Percentiles rank a stretch among this genome's conserved stretches.
Evolutionary conservation across 1,284 basidiomycete genomes (phyloP).

Genomic region (Abortiporus biennis): DNA sequence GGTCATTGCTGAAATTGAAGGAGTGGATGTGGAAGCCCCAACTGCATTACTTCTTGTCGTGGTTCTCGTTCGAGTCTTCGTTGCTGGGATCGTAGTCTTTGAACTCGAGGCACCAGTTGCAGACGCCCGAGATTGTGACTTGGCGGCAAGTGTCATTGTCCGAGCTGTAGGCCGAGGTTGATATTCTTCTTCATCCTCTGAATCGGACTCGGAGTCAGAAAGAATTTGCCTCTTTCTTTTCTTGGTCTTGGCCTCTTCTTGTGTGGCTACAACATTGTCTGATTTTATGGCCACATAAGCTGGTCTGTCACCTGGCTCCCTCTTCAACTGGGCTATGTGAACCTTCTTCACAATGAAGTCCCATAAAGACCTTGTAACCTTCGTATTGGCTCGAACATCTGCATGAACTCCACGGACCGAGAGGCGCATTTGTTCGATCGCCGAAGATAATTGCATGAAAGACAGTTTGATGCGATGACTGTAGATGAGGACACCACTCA

Average conservation of each 20-base stretch:
- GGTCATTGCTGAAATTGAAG: too few species aligned
- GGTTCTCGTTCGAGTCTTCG: neutral
- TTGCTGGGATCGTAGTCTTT: neutral
- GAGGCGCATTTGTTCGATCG: conserved; percentile 42
- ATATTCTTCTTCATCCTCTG: conserved; percentile 13
- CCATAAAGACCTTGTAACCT: conserved; percentile 17
- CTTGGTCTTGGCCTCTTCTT: conserved; percentile 9
- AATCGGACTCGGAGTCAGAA: too few species aligned
- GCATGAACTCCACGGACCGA: conserved; percentile 33
- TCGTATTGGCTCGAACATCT: conserved; percentile 21
- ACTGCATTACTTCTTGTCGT: neutral
- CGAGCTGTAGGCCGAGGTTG: neutral
- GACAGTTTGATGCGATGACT: conserved; percentile 31
- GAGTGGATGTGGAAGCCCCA: neutral
- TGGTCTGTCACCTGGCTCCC: neutral
- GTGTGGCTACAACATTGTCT: neutral
- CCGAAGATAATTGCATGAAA: conserved; percentile 32
- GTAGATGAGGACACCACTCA: conserved; percentile 45
- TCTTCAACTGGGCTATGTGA: conserved; percentile 3
- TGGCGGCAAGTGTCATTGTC: neutral
- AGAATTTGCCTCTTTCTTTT: too few species aligned
- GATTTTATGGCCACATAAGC: neutral
- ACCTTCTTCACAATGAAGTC: conserved; percentile 17
- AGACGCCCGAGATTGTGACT: neutral
- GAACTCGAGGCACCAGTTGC: neutral